Percentiles rank a stretch among this genome's conserved stretches.
Evolutionary conservation across 805 yeast genomes (phyloP).

Genomic region (Nakazawaea wickerhamii): DNA sequence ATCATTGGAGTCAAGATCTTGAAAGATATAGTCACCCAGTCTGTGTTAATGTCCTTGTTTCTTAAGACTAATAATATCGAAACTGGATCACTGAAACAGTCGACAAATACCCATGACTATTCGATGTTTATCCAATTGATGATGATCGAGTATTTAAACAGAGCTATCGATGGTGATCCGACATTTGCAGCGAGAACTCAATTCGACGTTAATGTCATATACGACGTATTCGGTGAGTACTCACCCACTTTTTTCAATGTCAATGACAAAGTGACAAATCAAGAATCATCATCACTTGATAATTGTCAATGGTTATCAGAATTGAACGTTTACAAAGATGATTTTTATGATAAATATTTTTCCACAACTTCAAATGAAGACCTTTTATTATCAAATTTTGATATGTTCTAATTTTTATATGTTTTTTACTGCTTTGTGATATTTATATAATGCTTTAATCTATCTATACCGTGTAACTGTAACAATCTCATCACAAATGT

Average conservation of each 20-base stretch:
- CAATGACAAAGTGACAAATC: slow-evolving; percentile 30
- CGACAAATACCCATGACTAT: slow-evolving; percentile 1
- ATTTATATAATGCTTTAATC: no score
- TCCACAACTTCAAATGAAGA: neutral
- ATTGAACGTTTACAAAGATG: neutral
- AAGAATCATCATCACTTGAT: slow-evolving; percentile 15
- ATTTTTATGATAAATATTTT: neutral
- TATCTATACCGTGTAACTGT: no score
- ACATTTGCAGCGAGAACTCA: neutral
- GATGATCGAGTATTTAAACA: neutral
- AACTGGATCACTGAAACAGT: neutral
- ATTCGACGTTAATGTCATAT: neutral
- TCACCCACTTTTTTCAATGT: slow-evolving; percentile 24
- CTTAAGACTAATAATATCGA: neutral
- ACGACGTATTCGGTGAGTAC: neutral
- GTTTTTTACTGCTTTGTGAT: no score
- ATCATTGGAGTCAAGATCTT: neutral
- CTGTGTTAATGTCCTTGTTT: neutral
- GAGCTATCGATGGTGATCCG: neutral
- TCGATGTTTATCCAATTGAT: slow-evolving; percentile 1
- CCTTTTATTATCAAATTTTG: neutral
- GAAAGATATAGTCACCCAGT: neutral
- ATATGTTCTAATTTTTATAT: no score
- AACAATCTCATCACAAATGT: no score
- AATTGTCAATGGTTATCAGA: neutral